phyloP scores from a whole-genome alignment of 192 early-diverging fungal species.

The Dissophora globulifera region DNA sequence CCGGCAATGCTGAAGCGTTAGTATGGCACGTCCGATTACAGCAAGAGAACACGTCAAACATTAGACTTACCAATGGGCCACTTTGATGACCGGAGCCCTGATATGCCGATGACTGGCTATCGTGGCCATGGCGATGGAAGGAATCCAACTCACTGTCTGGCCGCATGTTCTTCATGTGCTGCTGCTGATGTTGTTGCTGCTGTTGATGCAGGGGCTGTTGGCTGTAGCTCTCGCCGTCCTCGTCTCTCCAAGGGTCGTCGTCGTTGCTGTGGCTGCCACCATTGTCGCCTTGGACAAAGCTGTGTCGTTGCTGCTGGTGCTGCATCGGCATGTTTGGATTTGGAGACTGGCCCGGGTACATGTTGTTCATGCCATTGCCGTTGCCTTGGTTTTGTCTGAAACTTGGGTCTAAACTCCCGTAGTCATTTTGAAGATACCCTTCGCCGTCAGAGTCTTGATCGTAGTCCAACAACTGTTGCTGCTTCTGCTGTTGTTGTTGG shows the following conservation, averaged over 20 bases:
- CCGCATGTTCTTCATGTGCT: slow-evolving; percentile 18
- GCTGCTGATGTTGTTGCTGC: slow-evolving; percentile 3
- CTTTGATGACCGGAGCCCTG: neutral
- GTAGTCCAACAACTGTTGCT: slow-evolving; percentile 28
- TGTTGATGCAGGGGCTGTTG: slow-evolving; percentile 1
- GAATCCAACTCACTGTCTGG: slow-evolving; percentile 45
- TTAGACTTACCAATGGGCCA: slow-evolving; percentile 24
- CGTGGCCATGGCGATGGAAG: neutral
- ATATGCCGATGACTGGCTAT: neutral
- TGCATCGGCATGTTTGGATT: neutral
- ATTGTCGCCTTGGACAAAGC: slow-evolving; percentile 32
- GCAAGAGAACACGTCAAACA: too few relatives aligned
- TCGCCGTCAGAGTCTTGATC: slow-evolving; percentile 49
- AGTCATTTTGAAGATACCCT: slow-evolving; percentile 20
- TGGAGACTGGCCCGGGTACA: too few relatives aligned
- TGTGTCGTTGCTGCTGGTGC: slow-evolving; percentile 25
- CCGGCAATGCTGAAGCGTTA: too few relatives aligned
- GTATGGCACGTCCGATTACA: too few relatives aligned
- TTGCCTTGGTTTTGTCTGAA: neutral
- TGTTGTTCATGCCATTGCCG: slow-evolving; percentile 1
- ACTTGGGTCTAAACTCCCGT: neutral
- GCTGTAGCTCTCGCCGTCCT: slow-evolving; percentile 42
- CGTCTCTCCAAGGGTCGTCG: slow-evolving; percentile 53
- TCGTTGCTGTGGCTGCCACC: slow-evolving; percentile 9
- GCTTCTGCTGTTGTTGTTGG: slow-evolving; percentile 10